phyloP scores from a whole-genome alignment of 208 protist genomes.

The Acanthamoeba triangularis region DNA sequence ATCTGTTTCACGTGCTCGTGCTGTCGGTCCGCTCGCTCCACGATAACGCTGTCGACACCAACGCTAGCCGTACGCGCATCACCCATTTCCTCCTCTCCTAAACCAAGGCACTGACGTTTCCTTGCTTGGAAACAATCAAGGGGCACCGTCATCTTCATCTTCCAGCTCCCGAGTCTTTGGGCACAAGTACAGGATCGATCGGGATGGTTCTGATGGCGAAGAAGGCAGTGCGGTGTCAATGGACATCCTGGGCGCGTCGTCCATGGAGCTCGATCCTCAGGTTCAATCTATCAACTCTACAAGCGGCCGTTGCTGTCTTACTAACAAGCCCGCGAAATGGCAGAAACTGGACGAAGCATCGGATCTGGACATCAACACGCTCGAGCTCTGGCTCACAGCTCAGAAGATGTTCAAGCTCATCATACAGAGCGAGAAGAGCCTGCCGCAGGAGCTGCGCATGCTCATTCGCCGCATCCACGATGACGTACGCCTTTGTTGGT shows the following conservation, averaged over 20 bases:
- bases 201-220: not conserved
- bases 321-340: too few relatives aligned
- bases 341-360: slow-evolving; percentile 5
- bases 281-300: not conserved
- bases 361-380: slow-evolving; percentile 25
- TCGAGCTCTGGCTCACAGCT: slow-evolving; percentile 32
- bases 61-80: not conserved
- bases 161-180: not conserved
- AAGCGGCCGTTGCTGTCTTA: too few relatives aligned
- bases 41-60: not conserved
- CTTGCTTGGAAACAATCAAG: too few relatives aligned
- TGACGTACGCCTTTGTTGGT: not conserved
- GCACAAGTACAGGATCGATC: not conserved
- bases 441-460: slow-evolving; percentile 18
- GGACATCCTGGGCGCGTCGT: slow-evolving; percentile 19
- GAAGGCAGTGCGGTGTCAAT: not conserved
- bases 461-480: not conserved
- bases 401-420: slow-evolving; percentile 68
- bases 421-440: not conserved
- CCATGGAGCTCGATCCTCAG: slow-evolving; percentile 24
- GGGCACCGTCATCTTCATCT: too few relatives aligned
- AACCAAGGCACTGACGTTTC: too few relatives aligned
- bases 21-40: slow-evolving; percentile 8
- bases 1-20: slow-evolving; percentile 37
- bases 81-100: too few relatives aligned